Conservation (phyloP, 2,329 filamentous ascomycete species). For the Ophiocordyceps camponoti-saundersi region DNA sequence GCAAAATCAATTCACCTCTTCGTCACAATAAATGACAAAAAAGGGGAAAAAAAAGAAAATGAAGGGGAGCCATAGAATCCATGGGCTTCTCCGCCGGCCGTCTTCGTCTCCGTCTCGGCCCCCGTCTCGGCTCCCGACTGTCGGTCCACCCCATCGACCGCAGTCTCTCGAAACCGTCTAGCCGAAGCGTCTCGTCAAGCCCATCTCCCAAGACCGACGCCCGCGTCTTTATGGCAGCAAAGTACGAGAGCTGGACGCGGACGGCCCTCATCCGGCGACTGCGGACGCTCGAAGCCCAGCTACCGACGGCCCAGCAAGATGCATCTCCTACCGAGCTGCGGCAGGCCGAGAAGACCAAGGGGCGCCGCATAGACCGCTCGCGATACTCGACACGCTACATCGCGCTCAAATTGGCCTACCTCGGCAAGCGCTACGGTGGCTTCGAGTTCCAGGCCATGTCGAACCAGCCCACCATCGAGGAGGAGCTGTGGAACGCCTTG, state of each 20-base stretch:
- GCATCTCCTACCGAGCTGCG: conserved; percentile 25
- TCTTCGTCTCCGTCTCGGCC: background rate
- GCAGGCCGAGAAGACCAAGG: conserved; percentile 9
- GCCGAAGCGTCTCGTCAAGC: too few species aligned
- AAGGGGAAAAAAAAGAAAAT: background rate
- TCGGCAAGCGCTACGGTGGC: conserved; percentile 82
- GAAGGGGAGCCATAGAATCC: background rate
- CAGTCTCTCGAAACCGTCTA: too few species aligned
- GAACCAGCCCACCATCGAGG: conserved; percentile 67
- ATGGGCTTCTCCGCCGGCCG: background rate
- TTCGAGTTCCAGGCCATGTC: conserved; percentile 73
- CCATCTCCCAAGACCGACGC: background rate
- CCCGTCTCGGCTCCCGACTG: too few species aligned
- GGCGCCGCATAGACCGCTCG: conserved; percentile 47
- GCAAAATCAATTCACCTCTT: too few species aligned
- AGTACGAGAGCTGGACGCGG: conserved; percentile 52
- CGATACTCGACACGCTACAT: conserved; percentile 73
- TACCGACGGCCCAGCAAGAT: conserved; percentile 16
- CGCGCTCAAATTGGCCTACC: conserved; percentile 83
- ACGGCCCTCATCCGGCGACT: conserved; percentile 53
- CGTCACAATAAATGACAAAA: background rate
- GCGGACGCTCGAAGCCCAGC: conserved; percentile 43
- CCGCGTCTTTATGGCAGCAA: conserved; percentile 13
- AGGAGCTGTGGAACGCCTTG: conserved; percentile 84
- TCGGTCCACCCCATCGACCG: background rate